Percentiles rank a stretch among this genome's conserved stretches.
Evolutionary conservation across 225 moss, liverwort and hornwort genomes (phyloP).

Genomic region (Thuidium tamariscinum): DNA sequence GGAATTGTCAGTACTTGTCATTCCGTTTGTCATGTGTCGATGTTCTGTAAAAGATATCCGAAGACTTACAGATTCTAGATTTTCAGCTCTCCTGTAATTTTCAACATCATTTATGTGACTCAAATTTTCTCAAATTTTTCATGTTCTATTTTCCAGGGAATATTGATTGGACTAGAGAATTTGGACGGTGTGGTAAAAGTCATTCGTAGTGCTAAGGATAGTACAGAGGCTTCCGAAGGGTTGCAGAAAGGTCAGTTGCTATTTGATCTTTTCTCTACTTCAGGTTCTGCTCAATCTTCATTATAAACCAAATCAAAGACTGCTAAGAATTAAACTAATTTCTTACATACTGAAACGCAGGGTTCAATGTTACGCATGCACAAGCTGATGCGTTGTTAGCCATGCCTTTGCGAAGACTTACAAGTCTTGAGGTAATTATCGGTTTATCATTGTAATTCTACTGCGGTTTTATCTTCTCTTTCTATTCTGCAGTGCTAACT

Average conservation of each 20-base stretch:
- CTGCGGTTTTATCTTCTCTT: background rate
- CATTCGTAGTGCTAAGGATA: slow-evolving; percentile 76
- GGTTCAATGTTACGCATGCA: slow-evolving; percentile 48
- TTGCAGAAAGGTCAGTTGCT: slow-evolving; percentile 50
- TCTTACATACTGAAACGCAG: slow-evolving; percentile 29
- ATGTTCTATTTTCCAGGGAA: slow-evolving; percentile 47
- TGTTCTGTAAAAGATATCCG: background rate
- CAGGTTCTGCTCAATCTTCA: background rate
- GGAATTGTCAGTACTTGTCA: background rate
- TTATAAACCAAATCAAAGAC: background rate
- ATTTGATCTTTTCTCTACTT: background rate
- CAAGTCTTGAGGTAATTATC: slow-evolving; percentile 66
- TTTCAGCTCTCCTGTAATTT: background rate
- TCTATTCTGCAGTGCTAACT: background rate
- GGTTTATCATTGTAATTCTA: background rate
- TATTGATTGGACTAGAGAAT: slow-evolving; percentile 75
- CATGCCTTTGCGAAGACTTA: slow-evolving; percentile 92
- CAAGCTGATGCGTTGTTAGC: slow-evolving; percentile 92
- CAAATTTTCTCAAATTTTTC: background rate
- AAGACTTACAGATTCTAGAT: background rate
- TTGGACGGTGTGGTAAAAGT: slow-evolving; percentile 71
- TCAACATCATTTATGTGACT: background rate
- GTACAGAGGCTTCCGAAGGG: slow-evolving; percentile 55
- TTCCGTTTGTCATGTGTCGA: background rate
- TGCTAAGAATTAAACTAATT: background rate